These are phyloP conservation scores for Blastobotrys petasosporus DNA, from an alignment of 1,139 yeast genomes.

Conservation along the genomic window DNA sequence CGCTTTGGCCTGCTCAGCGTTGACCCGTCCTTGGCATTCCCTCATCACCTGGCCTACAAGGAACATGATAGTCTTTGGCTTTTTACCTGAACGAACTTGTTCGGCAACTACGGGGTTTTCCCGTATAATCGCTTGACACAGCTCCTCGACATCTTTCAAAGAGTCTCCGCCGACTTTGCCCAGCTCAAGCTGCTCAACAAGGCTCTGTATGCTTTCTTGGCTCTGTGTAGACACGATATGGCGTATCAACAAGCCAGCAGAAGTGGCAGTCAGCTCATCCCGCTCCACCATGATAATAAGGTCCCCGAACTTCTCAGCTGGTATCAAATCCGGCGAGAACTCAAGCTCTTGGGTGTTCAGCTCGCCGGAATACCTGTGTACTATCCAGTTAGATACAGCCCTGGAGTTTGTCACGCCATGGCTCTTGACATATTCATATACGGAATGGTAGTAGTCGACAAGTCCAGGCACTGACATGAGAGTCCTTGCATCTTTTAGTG, in stretches of 20 bases:
- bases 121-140: conserved; percentile 50
- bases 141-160: conserved; percentile 42
- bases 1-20: conserved; percentile 19
- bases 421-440: conserved; percentile 33
- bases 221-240: conserved; percentile 50
- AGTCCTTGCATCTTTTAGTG: conserved; percentile 66
- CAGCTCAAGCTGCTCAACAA: conserved; percentile 56
- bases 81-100: conserved; percentile 53
- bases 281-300: conserved; percentile 40
- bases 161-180: conserved; percentile 34
- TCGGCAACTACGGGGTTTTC: conserved; percentile 53
- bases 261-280: conserved; percentile 44
- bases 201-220: conserved; percentile 33
- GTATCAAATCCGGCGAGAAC: conserved; percentile 30
- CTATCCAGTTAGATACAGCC: conserved; percentile 62
- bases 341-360: conserved; percentile 47
- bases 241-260: conserved; percentile 59
- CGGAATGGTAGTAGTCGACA: conserved; percentile 47
- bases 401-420: conserved; percentile 20
- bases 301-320: conserved; percentile 39
- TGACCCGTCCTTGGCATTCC: conserved; percentile 52
- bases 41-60: conserved; percentile 85
- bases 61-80: conserved; percentile 58
- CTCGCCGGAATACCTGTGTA: conserved; percentile 73
- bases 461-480: conserved; percentile 45